Evolutionary conservation across 176 grass and related monocot genomes (phyloP).

Genomic region (Ananas comosus): DNA sequence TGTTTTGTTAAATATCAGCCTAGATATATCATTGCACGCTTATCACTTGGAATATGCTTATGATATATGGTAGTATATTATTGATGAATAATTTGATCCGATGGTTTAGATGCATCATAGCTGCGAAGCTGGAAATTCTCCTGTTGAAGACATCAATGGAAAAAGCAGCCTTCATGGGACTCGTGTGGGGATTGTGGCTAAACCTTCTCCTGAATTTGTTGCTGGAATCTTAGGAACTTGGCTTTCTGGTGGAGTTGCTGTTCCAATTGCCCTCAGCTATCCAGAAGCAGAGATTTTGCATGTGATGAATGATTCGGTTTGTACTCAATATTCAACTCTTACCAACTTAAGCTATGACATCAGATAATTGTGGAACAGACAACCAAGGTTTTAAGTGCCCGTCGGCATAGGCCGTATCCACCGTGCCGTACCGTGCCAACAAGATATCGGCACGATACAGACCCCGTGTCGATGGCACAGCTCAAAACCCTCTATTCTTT

Average conservation of each 20-base stretch:
- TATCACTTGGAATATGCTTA: not conserved
- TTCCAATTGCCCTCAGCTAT: slow-evolving; percentile 86
- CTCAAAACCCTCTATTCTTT: too few species aligned
- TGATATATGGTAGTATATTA: not conserved
- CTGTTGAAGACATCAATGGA: slow-evolving; percentile 19
- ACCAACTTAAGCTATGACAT: not conserved
- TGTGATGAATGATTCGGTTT: slow-evolving; percentile 95
- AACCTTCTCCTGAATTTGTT: slow-evolving; percentile 98
- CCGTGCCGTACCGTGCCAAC: too few species aligned
- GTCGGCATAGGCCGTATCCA: too few species aligned
- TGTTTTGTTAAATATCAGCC: not conserved
- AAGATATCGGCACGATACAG: too few species aligned
- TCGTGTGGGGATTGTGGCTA: slow-evolving; percentile 80
- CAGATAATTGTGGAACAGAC: not conserved
- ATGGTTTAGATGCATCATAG: slow-evolving; percentile 13
- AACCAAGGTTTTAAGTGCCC: too few species aligned
- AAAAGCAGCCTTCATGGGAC: slow-evolving; percentile 45
- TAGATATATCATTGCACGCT: not conserved
- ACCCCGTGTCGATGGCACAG: too few species aligned
- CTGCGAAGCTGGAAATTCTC: slow-evolving; percentile 22
- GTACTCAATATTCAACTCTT: slow-evolving; percentile 26
- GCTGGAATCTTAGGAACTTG: slow-evolving; percentile 79
- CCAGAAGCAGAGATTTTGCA: slow-evolving; percentile 85
- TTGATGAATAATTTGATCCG: not conserved
- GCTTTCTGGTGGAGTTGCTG: slow-evolving; percentile 93